A percentile compares a stretch with the other conserved stretches of the same genome.
These are phyloP conservation scores for Chalaropsis ovoidea DNA, from an alignment of 2,329 filamentous ascomycete species.

Conservation along the genomic window DNA sequence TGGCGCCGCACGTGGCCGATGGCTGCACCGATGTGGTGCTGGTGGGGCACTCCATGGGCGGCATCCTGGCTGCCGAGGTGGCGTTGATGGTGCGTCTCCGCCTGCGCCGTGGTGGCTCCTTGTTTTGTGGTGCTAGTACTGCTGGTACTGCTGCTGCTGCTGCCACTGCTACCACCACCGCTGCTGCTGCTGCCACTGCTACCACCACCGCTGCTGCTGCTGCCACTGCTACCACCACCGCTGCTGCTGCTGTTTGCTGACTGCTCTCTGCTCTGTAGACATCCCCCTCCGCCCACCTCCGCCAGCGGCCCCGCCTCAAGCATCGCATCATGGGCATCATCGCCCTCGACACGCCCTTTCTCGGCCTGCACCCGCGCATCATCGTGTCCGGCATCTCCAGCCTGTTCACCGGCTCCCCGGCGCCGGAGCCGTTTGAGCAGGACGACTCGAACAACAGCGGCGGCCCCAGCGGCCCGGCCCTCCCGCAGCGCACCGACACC, in stretches of 20 bases:
- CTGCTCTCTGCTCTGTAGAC: not conserved
- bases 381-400: constrained; percentile 72
- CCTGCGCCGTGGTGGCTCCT: not conserved
- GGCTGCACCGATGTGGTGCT: constrained; percentile 65
- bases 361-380: constrained; percentile 82
- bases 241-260: no score
- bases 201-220: no score
- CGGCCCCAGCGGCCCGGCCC: not conserved
- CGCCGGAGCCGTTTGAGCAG: constrained; percentile 4
- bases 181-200: no score
- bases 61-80: constrained; percentile 70
- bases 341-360: constrained; percentile 74
- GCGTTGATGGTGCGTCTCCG: constrained; percentile 47
- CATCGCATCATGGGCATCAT: constrained; percentile 72
- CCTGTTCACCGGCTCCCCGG: constrained; percentile 49
- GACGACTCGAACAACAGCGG: not conserved
- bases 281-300: not conserved
- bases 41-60: constrained; percentile 83
- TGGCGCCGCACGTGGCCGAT: constrained; percentile 62
- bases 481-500: constrained; percentile 24
- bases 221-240: no score
- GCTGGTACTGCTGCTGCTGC: no score
- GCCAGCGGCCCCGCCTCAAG: constrained; percentile 37
- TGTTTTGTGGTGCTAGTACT: not conserved
- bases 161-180: no score